A percentile compares a stretch with the other conserved stretches of the same genome.
Evolutionary conservation across 1,139 yeast genomes (phyloP).

Genomic region (Suhomyces bribrorum): DNA sequence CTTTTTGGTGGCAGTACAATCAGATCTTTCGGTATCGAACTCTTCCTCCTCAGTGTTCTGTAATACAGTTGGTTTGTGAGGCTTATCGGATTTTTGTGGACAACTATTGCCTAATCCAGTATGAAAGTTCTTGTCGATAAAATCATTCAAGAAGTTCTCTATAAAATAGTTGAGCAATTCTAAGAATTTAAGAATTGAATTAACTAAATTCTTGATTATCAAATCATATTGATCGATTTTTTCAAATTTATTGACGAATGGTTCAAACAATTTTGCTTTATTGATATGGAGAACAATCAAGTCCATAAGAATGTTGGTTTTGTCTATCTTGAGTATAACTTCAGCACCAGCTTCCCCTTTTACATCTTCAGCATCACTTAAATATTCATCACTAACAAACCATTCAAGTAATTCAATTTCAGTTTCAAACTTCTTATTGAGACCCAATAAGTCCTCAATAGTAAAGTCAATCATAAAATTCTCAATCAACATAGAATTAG

Average conservation of each 20-base stretch:
- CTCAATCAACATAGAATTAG: conserved; percentile 54
- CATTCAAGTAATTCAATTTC: conserved; percentile 41
- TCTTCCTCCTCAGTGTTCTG: neutral
- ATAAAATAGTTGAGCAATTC: conserved; percentile 34
- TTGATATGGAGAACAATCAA: conserved; percentile 49
- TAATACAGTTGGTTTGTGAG: too few species aligned
- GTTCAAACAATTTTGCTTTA: conserved; percentile 54
- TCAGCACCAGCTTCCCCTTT: neutral
- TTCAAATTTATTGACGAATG: conserved; percentile 46
- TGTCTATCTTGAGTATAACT: conserved; percentile 25
- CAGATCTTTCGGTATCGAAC: neutral
- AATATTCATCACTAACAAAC: conserved; percentile 22
- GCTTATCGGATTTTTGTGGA: too few species aligned
- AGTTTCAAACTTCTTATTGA: conserved; percentile 42
- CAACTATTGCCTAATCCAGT: conserved; percentile 8
- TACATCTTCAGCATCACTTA: conserved; percentile 13
- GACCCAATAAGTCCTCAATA: conserved; percentile 37
- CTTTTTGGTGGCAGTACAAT: neutral
- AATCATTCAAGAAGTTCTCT: conserved; percentile 21
- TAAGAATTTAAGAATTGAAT: conserved; percentile 42
- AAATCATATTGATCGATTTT: conserved; percentile 28
- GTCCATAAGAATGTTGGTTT: conserved; percentile 43
- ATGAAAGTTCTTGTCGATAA: conserved; percentile 21
- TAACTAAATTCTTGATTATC: conserved; percentile 34
- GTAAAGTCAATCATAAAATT: conserved; percentile 51